Conservation (phyloP, 306 rosid species). For the Dryas alaskensis region DNA sequence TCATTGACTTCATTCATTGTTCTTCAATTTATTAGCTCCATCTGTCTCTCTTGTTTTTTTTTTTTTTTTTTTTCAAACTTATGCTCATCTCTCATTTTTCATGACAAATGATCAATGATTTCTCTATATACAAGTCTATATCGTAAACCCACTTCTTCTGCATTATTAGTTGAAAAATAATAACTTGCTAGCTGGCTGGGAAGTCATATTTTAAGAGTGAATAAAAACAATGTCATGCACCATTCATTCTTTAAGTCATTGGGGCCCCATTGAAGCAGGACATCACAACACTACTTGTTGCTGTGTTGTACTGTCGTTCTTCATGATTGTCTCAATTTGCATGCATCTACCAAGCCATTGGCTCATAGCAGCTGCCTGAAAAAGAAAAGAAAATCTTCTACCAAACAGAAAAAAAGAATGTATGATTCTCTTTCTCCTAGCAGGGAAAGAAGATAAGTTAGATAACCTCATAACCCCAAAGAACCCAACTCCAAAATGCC, state of each 20-base stretch:
- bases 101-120: neutral
- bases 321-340: too few relatives aligned
- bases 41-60: too few relatives aligned
- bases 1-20: neutral
- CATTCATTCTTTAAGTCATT: too few relatives aligned
- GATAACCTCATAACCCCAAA: neutral
- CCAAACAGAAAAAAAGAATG: neutral
- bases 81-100: neutral
- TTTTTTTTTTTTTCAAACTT: too few relatives aligned
- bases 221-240: too few relatives aligned
- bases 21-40: neutral
- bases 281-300: too few relatives aligned
- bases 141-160: neutral
- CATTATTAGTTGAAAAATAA: neutral
- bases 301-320: too few relatives aligned
- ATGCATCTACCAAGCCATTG: neutral
- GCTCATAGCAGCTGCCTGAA: too few relatives aligned
- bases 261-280: too few relatives aligned
- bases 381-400: neutral
- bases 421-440: neutral
- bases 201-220: neutral
- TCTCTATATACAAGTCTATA: neutral
- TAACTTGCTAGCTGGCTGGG: neutral
- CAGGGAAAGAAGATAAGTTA: neutral
- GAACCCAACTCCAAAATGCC: neutral